Evolutionary conservation across 768 basidiomycete species (phyloP), one percentile per base, ranked within the genome.

Genomic region (Infundibulicybe gibba): DNA sequence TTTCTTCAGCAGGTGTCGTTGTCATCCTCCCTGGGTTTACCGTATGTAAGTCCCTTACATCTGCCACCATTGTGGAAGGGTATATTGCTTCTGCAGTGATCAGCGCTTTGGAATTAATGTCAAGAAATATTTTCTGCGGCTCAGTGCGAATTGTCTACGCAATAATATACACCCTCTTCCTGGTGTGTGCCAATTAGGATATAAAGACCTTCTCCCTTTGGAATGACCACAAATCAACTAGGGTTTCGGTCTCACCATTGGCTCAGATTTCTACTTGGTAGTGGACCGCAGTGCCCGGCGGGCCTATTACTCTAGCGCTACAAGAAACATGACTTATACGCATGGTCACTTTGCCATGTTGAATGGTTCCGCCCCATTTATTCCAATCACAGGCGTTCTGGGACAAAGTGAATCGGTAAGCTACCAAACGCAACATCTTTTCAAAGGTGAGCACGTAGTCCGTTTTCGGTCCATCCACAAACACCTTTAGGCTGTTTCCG

Each of bases 1-100:
- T 95, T 51, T 89, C 93, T 8, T 90, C 90, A 10, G 88, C 89
- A 30, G 90, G 90, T 2, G 87, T 94, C 8, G 88, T 94, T n/a
- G 76, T 90, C 40, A 91, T 95, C 52, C 78, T 94, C 12, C 92
- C 92, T 8, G 92, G 90, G 21, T 94, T 90, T 57, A 87, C 87
- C 11, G 77, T 90, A 46, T 67, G 89, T 89, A 59, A 66, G 87
- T 68, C 44, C n/a, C 12, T 32, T 48, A n/a, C 45, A 25, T 43
- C 44, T 30, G 46, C 37, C 14, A 17, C 16, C 42, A 34, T 20
- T 33, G 25, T 30, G 15, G n/a, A 31, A 40, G n/a, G 32, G 14
- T 53, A 37, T 44, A 40, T n/a, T 13, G 32, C 19, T 13, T 39
- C 25, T 40, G 12, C 48, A 88, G 89, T 90, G 53, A 85, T 83